Evolutionary conservation across 2,329 filamentous ascomycete species (phyloP), one percentile per base, ranked within the genome.

Genomic region (Botrytis fabae): DNA sequence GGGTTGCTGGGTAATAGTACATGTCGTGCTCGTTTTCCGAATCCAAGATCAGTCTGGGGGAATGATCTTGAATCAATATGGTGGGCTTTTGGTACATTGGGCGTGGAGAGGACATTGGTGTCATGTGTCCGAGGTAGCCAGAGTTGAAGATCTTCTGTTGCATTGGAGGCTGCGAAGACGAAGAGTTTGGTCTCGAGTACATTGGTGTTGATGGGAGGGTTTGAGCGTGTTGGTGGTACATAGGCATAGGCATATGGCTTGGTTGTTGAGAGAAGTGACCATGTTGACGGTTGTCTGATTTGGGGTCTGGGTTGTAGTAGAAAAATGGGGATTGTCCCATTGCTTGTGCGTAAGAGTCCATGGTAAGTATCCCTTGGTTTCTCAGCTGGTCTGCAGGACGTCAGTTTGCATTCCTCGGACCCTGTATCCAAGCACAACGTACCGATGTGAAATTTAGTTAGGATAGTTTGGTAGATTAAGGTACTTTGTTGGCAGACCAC

Each of bases 291-390:
- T 88, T 87, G 81, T 94, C 92, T 75, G 89, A 86, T 82, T 89
- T 90, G 76, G 91, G 87, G 78, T 96, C 93, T 77, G 92, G 90
- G 80, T 90, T 91, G 86, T 95, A 97, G 87, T 95, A 96, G 88
- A 93, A 95, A 86, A 94, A 97, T 74, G 92, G 86, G 77, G 91
- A 89, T 84, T 93, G 91, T 75, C 87, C 90, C 86, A 93, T 89
- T 79, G 87, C 82, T 82, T 87, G 89, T 79, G 83, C 73, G 57
- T 80, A 80, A 76, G 78, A 78, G 74, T 81, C 80, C 80, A 81
- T 81, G 46, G 66, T 74, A 74, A 73, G 59, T 75, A 38, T 66
- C 68, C 28, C 73, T 71, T 59, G 51, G 69, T 62, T 73, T 74
- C 59, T 72, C 48, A 71, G 66, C 68, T 73, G 66, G 72, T 76